phyloP scores from a whole-genome alignment of 192 early-diverging fungal genomes.

The Irineochytrium annulatum region DNA sequence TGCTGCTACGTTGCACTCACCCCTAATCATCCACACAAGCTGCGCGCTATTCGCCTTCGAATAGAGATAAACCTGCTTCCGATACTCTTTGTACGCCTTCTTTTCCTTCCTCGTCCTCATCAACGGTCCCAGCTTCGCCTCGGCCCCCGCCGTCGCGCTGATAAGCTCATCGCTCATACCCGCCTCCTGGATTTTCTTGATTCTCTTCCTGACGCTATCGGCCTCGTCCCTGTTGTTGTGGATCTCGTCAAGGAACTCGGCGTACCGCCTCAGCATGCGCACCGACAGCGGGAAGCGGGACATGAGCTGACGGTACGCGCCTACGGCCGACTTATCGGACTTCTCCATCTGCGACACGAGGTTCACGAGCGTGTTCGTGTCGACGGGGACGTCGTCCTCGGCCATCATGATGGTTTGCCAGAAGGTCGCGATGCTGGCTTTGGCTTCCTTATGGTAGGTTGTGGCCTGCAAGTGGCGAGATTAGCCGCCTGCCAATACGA shows the following conservation, averaged over 20 bases:
- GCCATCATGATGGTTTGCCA: slow-evolving; percentile 25
- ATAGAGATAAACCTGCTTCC: slow-evolving; percentile 27
- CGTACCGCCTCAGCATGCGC: slow-evolving; percentile 15
- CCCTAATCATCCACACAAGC: slow-evolving; percentile 23
- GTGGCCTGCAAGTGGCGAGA: slow-evolving; percentile 4
- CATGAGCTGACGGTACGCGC: slow-evolving; percentile 10
- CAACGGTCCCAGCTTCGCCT: not conserved
- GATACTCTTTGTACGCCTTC: slow-evolving; percentile 19
- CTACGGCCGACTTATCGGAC: slow-evolving; percentile 16
- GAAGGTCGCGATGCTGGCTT: slow-evolving; percentile 24
- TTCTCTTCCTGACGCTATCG: slow-evolving; percentile 11
- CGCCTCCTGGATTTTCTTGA: slow-evolving; percentile 23
- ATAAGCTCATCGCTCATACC: slow-evolving; percentile 22
- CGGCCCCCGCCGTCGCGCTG: not conserved
- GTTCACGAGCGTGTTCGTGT: slow-evolving; percentile 16
- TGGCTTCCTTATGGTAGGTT: slow-evolving; percentile 11
- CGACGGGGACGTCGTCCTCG: slow-evolving; percentile 8
- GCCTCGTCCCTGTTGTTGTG: slow-evolving; percentile 28
- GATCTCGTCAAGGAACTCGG: slow-evolving; percentile 21
- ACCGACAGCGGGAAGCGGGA: slow-evolving; percentile 20
- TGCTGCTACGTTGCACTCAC: not conserved
- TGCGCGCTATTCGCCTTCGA: slow-evolving; percentile 21
- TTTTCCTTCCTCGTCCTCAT: slow-evolving; percentile 16
- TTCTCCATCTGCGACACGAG: slow-evolving; percentile 26
- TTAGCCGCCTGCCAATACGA: not conserved